Conservation (phyloP, 2,329 filamentous ascomycete species). For the Fusarium praegraminearum region DNA sequence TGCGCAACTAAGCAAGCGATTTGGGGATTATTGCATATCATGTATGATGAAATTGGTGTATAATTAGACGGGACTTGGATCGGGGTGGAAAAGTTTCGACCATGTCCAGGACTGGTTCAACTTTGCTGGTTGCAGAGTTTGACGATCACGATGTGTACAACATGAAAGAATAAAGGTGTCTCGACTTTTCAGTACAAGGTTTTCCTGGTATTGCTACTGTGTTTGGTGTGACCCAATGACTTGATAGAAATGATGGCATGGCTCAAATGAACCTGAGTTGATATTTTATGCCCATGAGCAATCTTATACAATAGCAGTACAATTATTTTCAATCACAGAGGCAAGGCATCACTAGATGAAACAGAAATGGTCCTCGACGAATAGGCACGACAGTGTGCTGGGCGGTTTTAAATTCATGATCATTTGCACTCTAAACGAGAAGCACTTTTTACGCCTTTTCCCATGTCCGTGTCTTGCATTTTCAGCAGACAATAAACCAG, state of each 20-base stretch:
- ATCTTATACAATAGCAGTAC: not conserved
- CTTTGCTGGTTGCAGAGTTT: conserved; percentile 11
- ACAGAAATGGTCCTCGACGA: conserved; percentile 15
- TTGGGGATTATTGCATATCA: not conserved
- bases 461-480: conserved; percentile 55
- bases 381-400: conserved; percentile 34
- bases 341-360: not conserved
- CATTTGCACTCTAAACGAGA: conserved; percentile 53
- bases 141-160: conserved; percentile 23
- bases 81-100: not conserved
- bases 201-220: not conserved
- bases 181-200: not conserved
- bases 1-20: conserved; percentile 53
- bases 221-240: not conserved
- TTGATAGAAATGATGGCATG: not conserved
- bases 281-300: not conserved
- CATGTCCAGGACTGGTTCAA: conserved; percentile 1
- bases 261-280: not conserved
- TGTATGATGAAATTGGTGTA: conserved; percentile 28
- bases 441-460: conserved; percentile 54
- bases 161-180: not conserved
- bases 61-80: conserved; percentile 30
- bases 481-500: conserved; percentile 55
- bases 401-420: conserved; percentile 53
- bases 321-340: not conserved